Evolutionary conservation across 2,329 filamentous ascomycete genomes (phyloP), one percentile per base, ranked within the genome.

Genomic region (Pleoardoris graminearum): DNA sequence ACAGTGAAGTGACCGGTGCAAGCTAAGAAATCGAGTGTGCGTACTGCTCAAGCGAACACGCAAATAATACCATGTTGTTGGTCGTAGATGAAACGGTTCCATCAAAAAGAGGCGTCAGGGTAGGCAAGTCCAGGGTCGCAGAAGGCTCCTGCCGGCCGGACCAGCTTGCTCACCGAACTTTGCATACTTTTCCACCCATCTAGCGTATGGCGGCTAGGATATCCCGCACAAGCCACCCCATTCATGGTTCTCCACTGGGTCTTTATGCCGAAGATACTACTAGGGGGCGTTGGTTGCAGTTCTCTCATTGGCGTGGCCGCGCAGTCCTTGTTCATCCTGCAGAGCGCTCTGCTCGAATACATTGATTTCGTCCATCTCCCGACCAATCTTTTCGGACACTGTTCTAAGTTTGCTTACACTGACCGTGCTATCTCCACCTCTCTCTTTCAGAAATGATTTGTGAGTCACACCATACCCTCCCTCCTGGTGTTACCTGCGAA

Each of bases 381-480:
- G 53, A 21, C 44, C 23, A 47, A 38, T 38, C 44, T 37, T 30
- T 35, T 10, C 21, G 41, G 44, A 16, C 10, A 38, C 16, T 38
- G n/a, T 29, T 38, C 33, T 33, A 30, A 38, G 44, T 47, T n/a
- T 47, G 44, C 44, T 23, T 47, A n/a, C 44, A 38, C 22, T 10
- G 44, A 29, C 32, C 25, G 23, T 29, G 44, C 22, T 47, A 21
- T 29, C 30, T 27, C 33, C 32, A 29, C n/a, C 42, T 35, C 27
- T 21, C 23, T 7, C 16, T 21, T 46, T 57, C 38, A 43, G 35
- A 29, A 23, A 21, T 46, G 46, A 55, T 53, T 50, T 57, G 63
- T 73, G 69, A 70, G 58, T 69, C 68, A 71, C 62, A 57, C 61
- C 54, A 3, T 55, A 48, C 56, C 50, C 44, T 54, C 53, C 47